phyloP scores from a whole-genome alignment of 1,284 basidiomycete species.

The Sutorius eximius region DNA sequence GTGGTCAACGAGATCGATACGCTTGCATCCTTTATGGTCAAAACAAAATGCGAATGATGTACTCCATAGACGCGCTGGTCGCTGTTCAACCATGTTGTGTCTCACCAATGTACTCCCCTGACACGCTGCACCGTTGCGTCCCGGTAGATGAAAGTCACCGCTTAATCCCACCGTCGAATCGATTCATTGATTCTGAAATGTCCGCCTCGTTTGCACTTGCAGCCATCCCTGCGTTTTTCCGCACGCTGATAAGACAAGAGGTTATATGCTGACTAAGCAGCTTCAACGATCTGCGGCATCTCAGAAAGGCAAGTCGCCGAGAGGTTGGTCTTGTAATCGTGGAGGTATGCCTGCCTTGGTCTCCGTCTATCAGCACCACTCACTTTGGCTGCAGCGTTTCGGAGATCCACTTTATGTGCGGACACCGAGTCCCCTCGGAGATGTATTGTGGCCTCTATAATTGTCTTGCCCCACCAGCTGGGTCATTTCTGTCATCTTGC shows the following conservation, averaged over 20 bases:
- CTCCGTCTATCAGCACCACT: background rate
- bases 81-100: constrained; percentile 16
- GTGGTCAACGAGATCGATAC: constrained; percentile 74
- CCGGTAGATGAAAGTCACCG: constrained; percentile 1
- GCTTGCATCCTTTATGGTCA: constrained; percentile 77
- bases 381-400: background rate
- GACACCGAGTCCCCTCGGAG: background rate
- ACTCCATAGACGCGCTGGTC: constrained; percentile 21
- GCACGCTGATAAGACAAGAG: constrained; percentile 27
- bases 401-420: background rate
- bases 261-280: constrained; percentile 25
- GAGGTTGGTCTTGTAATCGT: constrained; percentile 1
- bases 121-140: background rate
- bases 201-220: background rate
- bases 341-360: constrained; percentile 1
- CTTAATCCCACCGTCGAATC: background rate
- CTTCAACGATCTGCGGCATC: background rate
- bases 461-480: background rate
- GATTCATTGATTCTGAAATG: background rate
- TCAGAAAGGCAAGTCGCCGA: constrained; percentile 7
- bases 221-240: background rate
- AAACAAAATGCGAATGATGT: constrained; percentile 50
- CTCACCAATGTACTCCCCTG: constrained; percentile 18
- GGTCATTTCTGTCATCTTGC: background rate
- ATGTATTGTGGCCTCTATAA: background rate